Evolutionary conservation across 306 rosid species (phyloP), one percentile per base, ranked within the genome.

Genomic region (Rubus idaeus): DNA sequence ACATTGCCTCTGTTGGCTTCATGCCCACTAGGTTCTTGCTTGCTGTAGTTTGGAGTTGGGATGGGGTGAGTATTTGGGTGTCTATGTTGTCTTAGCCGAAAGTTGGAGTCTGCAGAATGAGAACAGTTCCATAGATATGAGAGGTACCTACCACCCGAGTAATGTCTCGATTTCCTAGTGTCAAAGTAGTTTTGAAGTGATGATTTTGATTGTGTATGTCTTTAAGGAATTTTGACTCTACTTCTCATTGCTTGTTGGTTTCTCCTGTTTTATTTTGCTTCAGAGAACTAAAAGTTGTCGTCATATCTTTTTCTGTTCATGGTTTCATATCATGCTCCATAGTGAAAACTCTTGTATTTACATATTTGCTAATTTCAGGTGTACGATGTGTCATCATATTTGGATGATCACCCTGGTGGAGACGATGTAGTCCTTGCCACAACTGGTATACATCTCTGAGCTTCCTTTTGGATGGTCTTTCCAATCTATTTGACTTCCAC

Each of bases 341-440:
- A 5, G 11, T 5, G 1, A 12, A 23, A 6, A 23, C 8, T 47
- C 70, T 41, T 3, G 17, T 45, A 10, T 6, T 50, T 35, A 70
- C 23, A 16, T 50, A 5, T 51, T 71, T 65, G 40, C 49, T 17
- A 13, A 35, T 68, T 62, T 21, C 70, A 94, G 98, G 96, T 94
- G 46, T 94, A 90, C 12, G 98, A 94, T 58, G 81, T 94, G 66
- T 79, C 97, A 6, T 57, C 89, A 40, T 94, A 92, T 84, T 79
- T 94, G 88, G 97, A 94, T 21, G 96, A 94, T 10, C 97, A 94
- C 78, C 98, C 98, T 5, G 98, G 97, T 60, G 98, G 98, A 51
- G 95, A 92, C 70, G 98, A 94, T 70, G 87, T 92, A 56, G 73
- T 94, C 51, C 71, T 94, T 46, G 90, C 75, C 4, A 88, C 91